Base-by-base conservation (phyloP, 2,329 filamentous ascomycete species). In the Chaetomium strumarium region DNA sequence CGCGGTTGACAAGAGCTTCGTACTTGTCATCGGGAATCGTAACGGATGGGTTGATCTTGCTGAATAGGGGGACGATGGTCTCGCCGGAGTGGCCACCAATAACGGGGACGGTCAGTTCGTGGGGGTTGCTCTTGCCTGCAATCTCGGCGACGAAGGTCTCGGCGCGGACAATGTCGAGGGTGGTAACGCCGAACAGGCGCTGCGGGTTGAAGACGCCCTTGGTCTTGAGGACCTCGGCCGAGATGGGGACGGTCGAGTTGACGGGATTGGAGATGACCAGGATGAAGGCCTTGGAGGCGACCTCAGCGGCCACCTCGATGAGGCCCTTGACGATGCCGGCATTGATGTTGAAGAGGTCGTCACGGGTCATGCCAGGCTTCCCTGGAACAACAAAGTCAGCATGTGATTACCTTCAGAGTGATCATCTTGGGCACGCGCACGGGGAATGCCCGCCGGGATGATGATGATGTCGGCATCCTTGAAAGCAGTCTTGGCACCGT, bases 311-410 rank as follows among this genome's bases (percentile, higher is more conserved):
- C 49, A 88, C 85, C 78, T 95, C 87, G 64, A 95, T 86, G 62
- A 99, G 81, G 64, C 89, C 90, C 76, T 93, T 90, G 68, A 99
- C 93, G 68, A 99, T 99, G 66, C 91, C 89, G 56, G 93, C 93
- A 72, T 99, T 99, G 80, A 96, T 96, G 78, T 96, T 96, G 87
- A 99, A 99, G 55, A 99, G 88, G 70, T 97, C 93, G 67, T 99
- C 93, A 77, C 93, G 90, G 73, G 88, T 96, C 93, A 99, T 99
- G 67, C 93, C 93, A 65, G 93, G 93, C 82, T 97, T 97, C 76
- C 92, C 92, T 96, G 60, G 49, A 46, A 16, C 12, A 2, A 17
- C 20, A 16, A 4, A n/a, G 36, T 58, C 20, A 58, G 46, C 34
- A 37, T 8, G 34, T 16, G 10, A 38, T 16, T 34, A 16, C 34